These are phyloP conservation scores for Macrocybe gigantea DNA, from an alignment of 768 basidiomycete genomes.

Conservation along the genomic window DNA sequence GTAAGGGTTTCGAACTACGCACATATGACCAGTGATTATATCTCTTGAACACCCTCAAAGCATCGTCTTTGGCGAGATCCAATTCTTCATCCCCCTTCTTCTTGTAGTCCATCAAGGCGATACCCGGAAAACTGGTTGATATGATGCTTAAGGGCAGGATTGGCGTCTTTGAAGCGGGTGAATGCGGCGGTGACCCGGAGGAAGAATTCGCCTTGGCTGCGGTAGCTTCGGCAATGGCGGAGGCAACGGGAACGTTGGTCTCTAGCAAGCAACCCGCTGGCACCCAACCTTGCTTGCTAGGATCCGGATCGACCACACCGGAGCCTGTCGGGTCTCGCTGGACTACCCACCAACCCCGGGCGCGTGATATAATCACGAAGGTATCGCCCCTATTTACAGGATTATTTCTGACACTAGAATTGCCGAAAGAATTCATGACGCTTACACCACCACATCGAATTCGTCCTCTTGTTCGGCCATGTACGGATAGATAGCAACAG, in stretches of 20 bases:
- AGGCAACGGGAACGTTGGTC: slow-evolving; percentile 85
- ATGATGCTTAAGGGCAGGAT: slow-evolving; percentile 89
- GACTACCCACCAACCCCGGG: slow-evolving; percentile 99
- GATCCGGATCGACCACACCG: slow-evolving; percentile 71
- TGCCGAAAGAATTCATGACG: slow-evolving; percentile 12
- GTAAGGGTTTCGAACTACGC: slow-evolving; percentile 17
- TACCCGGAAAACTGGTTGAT: slow-evolving; percentile 95
- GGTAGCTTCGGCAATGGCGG: slow-evolving; percentile 78
- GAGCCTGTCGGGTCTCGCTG: slow-evolving; percentile 88
- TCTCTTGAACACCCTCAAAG: slow-evolving; percentile 89
- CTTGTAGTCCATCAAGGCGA: slow-evolving; percentile 94
- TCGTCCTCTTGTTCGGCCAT: slow-evolving; percentile 98
- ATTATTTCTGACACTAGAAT: slow-evolving; percentile 4
- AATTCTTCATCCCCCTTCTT: slow-evolving; percentile 93
- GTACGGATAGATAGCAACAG: slow-evolving; percentile 97
- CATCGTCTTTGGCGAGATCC: slow-evolving; percentile 82
- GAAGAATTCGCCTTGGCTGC: slow-evolving; percentile 46
- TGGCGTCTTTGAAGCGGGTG: slow-evolving; percentile 57
- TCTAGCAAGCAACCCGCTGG: slow-evolving; percentile 96
- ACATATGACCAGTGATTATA: slow-evolving; percentile 99
- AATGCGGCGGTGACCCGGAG: slow-evolving; percentile 30
- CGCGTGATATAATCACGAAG: slow-evolving; percentile 86
- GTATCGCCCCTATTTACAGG: slow-evolving; percentile 67
- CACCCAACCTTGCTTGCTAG: slow-evolving; percentile 90
- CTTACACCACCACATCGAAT: slow-evolving; percentile 95